These are phyloP conservation scores for Terfezia boudieri DNA, from an alignment of 495 filamentous ascomycete genomes.

Conservation along the genomic window DNA sequence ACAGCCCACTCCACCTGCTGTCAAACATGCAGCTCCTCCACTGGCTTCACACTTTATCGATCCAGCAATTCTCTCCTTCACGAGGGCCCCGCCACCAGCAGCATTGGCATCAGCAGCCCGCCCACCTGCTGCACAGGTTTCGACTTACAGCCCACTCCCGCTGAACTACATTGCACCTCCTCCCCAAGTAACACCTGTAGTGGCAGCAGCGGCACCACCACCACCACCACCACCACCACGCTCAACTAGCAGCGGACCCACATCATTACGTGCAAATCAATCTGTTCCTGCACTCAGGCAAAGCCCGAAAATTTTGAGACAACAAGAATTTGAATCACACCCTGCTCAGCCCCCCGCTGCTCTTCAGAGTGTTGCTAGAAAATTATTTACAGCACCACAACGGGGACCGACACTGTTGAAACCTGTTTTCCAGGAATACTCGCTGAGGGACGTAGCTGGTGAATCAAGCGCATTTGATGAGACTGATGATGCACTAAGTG, in stretches of 20 bases:
- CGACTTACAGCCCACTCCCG: neutral
- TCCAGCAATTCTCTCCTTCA: conserved; percentile 26
- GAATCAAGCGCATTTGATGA: conserved; percentile 18
- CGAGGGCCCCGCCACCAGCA: conserved; percentile 4
- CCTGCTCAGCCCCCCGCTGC: neutral
- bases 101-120: conserved; percentile 1
- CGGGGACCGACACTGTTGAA: neutral
- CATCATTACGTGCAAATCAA: neutral
- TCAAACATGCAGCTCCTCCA: conserved; percentile 4
- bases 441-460: conserved; percentile 1
- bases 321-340: neutral
- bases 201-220: neutral
- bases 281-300: neutral
- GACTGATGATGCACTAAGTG: conserved; percentile 13
- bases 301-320: neutral
- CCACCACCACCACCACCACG: neutral
- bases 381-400: neutral
- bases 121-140: neutral
- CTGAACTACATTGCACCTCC: too few species aligned
- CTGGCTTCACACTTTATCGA: conserved; percentile 27
- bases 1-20: neutral
- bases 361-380: neutral
- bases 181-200: too few species aligned
- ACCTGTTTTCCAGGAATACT: neutral
- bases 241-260: neutral